Percentiles rank a stretch among this genome's conserved stretches.
These are phyloP conservation scores for Jackrogersella minutella DNA, from an alignment of 495 filamentous ascomycete genomes.

Conservation along the genomic window DNA sequence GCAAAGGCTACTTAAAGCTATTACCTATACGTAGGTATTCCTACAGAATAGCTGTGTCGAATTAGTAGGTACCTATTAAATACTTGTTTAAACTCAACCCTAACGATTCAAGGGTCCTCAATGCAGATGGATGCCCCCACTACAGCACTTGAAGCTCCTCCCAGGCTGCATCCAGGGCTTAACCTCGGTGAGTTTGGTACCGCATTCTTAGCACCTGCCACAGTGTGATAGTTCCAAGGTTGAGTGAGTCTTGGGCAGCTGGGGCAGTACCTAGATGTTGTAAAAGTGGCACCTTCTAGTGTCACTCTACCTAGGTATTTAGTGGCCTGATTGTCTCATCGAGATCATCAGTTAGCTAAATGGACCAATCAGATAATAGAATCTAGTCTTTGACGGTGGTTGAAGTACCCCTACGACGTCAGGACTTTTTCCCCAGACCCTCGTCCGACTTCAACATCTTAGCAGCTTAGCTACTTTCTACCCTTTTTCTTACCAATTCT, in stretches of 20 bases:
- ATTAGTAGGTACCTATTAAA: too few species aligned
- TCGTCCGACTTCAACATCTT: constrained; percentile 12
- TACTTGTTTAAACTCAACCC: background rate
- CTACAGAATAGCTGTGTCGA: too few species aligned
- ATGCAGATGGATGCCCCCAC: background rate
- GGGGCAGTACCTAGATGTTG: background rate
- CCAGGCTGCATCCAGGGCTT: too few species aligned
- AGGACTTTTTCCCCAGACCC: constrained; percentile 33
- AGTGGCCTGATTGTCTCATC: constrained; percentile 36
- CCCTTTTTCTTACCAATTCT: background rate
- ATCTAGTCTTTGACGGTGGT: constrained; percentile 22
- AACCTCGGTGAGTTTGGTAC: too few species aligned
- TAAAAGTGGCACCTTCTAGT: too few species aligned
- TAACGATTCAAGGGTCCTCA: constrained; percentile 29
- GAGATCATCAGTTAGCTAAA: constrained; percentile 28
- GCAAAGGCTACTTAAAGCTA: too few species aligned
- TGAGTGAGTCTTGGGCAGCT: too few species aligned
- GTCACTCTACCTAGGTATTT: constrained; percentile 9
- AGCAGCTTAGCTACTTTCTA: background rate
- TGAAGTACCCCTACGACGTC: constrained; percentile 43
- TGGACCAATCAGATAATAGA: constrained; percentile 19
- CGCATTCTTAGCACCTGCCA: too few species aligned
- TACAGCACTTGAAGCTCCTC: too few species aligned
- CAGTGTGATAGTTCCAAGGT: too few species aligned
- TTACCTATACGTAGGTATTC: too few species aligned